Percentiles rank a stretch among this genome's conserved stretches.
These are phyloP conservation scores for Chaetomiaceae sp. DNA, from an alignment of 2,329 filamentous ascomycete genomes.

Conservation along the genomic window DNA sequence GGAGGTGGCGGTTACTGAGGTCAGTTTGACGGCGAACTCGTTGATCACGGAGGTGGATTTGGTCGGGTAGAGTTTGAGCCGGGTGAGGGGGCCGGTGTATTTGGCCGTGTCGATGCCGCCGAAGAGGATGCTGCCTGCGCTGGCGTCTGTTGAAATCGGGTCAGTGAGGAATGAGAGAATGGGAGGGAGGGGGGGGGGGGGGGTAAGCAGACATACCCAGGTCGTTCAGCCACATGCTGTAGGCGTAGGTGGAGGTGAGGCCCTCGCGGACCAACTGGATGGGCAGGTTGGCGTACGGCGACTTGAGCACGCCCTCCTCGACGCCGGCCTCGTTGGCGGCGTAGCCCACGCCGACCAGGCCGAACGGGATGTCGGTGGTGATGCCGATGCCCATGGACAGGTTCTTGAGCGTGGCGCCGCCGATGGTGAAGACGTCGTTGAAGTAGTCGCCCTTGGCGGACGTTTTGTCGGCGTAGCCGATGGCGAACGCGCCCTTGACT, in stretches of 20 bases:
- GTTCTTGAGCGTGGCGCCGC: conserved; percentile 40
- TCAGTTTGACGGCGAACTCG: conserved; percentile 37
- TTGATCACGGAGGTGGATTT: conserved; percentile 33
- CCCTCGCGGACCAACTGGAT: conserved; percentile 57
- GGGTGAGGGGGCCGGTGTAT: conserved; percentile 51
- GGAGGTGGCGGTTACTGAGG: conserved; percentile 16
- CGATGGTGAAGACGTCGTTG: conserved; percentile 48
- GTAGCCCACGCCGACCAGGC: conserved; percentile 56
- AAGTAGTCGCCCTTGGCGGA: conserved; percentile 52
- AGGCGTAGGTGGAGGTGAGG: conserved; percentile 56
- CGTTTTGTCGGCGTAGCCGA: conserved; percentile 55
- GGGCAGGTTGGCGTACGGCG: conserved; percentile 57
- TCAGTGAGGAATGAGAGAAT: too few relatives aligned
- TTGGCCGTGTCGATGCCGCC: conserved; percentile 64
- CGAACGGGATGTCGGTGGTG: conserved; percentile 43
- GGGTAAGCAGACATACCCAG: too few relatives aligned
- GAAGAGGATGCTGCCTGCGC: conserved; percentile 59
- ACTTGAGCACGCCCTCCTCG: too few relatives aligned
- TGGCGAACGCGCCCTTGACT: conserved; percentile 46
- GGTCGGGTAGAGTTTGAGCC: conserved; percentile 48
- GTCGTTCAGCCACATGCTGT: conserved; percentile 60
- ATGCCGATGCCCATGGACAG: conserved; percentile 52
- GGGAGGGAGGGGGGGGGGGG: too few relatives aligned
- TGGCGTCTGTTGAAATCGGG: too few relatives aligned
- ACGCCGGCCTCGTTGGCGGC: conserved; percentile 42